phyloP scores from a whole-genome alignment of 257 asterid species.

The Voacanga thouarsii region DNA sequence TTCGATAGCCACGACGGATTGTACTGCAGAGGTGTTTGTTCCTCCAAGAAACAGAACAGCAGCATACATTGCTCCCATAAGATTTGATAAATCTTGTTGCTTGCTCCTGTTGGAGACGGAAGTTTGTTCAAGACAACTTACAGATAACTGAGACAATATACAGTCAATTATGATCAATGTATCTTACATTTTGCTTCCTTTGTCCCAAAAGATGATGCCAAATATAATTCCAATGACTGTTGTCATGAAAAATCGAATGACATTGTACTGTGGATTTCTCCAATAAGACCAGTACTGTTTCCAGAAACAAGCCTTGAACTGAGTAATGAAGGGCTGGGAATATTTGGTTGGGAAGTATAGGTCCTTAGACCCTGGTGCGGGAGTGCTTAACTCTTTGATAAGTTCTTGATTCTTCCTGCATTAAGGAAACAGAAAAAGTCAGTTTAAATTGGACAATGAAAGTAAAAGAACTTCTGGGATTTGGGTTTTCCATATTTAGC shows the following conservation, averaged over 20 bases:
- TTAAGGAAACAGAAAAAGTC: background rate
- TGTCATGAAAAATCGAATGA: slow-evolving; percentile 59
- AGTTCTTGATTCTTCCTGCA: slow-evolving; percentile 56
- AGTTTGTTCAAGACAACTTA: background rate
- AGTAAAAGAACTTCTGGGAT: background rate
- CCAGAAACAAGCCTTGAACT: slow-evolving; percentile 59
- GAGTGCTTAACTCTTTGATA: slow-evolving; percentile 37
- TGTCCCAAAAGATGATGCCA: slow-evolving; percentile 62
- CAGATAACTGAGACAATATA: background rate
- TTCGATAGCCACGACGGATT: slow-evolving; percentile 63
- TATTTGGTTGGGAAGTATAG: slow-evolving; percentile 57
- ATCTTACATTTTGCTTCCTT: slow-evolving; percentile 57
- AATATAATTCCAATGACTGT: slow-evolving; percentile 56
- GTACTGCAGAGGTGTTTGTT: slow-evolving; percentile 63
- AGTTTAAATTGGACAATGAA: background rate
- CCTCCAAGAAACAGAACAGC: slow-evolving; percentile 69
- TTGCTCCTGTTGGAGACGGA: slow-evolving; percentile 35
- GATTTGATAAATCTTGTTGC: slow-evolving; percentile 58
- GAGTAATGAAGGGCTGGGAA: slow-evolving; percentile 52
- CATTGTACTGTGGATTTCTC: slow-evolving; percentile 73
- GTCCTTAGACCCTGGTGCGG: slow-evolving; percentile 45
- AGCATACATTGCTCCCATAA: slow-evolving; percentile 67
- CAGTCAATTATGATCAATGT: background rate
- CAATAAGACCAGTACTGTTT: slow-evolving; percentile 69
- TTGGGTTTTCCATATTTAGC: background rate